Evolutionary conservation across 176 grass and related monocot genomes (phyloP).

Genomic region (Musa acuminata): DNA sequence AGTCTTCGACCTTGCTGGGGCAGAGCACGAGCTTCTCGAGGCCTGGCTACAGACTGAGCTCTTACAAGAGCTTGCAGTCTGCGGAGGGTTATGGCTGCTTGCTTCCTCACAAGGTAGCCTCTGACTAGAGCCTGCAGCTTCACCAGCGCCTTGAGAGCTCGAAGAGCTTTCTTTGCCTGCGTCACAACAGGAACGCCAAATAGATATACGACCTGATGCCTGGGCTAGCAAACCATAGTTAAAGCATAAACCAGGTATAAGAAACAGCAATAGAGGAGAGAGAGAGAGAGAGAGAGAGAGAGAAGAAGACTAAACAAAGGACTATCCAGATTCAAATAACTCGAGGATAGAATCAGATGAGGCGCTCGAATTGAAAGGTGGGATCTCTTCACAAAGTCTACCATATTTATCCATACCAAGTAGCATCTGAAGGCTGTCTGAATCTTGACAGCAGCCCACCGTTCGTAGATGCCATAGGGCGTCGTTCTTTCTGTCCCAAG

Average conservation of each 20-base stretch:
- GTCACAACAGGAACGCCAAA: no score
- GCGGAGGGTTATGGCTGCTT: slow-evolving; percentile 50
- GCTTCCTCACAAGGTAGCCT: slow-evolving; percentile 81
- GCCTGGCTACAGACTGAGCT: slow-evolving; percentile 33
- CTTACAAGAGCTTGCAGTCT: slow-evolving; percentile 66
- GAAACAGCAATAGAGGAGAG: no score
- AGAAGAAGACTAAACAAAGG: not conserved
- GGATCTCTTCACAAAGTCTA: not conserved
- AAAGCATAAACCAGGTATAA: no score
- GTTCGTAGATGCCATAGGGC: not conserved
- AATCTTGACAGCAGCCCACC: slow-evolving; percentile 46
- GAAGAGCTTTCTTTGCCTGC: slow-evolving; percentile 82
- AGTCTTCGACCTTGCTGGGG: not conserved
- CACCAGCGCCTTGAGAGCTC: slow-evolving; percentile 64
- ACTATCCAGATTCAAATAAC: not conserved
- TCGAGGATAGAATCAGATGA: no score
- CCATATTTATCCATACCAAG: slow-evolving; percentile 39
- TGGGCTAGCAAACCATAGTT: no score
- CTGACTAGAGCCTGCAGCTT: slow-evolving; percentile 85
- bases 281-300: no score
- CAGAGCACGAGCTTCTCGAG: slow-evolving; percentile 4
- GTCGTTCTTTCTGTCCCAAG: not conserved
- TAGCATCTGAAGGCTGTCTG: slow-evolving; percentile 83
- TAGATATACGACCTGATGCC: no score
- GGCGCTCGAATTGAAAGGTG: no score